Percentiles rank a stretch among this genome's conserved stretches.
These are phyloP conservation scores for Mucor velutinosus DNA, from an alignment of 371 early-diverging fungal species.

Conservation along the genomic window DNA sequence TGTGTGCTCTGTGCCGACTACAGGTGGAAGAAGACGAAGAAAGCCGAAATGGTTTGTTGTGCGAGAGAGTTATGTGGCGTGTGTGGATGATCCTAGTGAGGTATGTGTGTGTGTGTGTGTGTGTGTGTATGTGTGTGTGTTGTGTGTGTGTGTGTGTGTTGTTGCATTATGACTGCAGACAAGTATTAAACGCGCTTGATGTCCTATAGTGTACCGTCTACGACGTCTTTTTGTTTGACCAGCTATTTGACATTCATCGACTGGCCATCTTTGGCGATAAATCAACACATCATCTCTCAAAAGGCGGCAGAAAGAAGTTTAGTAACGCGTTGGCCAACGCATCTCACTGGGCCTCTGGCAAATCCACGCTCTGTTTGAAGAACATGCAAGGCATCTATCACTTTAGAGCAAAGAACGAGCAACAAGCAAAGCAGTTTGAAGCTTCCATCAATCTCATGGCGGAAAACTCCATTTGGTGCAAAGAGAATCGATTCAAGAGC, in stretches of 20 bases:
- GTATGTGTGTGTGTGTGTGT: conserved; percentile 14
- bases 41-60: conserved; percentile 61
- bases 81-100: conserved; percentile 33
- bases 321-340: conserved; percentile 40
- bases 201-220: conserved; percentile 37
- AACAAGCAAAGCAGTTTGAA: conserved; percentile 54
- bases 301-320: conserved; percentile 16
- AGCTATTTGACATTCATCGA: conserved; percentile 40
- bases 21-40: conserved; percentile 11
- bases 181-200: background rate
- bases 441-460: conserved; percentile 39
- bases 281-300: conserved; percentile 3
- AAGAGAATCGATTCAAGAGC: conserved; percentile 66
- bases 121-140: conserved; percentile 13
- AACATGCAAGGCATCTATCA: conserved; percentile 52
- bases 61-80: conserved; percentile 61
- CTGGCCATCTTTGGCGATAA: conserved; percentile 17
- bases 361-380: conserved; percentile 40
- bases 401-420: conserved; percentile 57
- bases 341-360: conserved; percentile 38
- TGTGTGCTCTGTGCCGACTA: conserved; percentile 13
- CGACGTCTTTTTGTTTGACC: conserved; percentile 60
- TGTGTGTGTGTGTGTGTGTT: background rate
- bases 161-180: no score
- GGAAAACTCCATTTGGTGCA: conserved; percentile 54